A percentile compares a stretch with the other conserved stretches of the same genome.
Evolutionary conservation across 352 stramenopile genomes (phyloP).

Genomic region (Discostella stelligera): DNA sequence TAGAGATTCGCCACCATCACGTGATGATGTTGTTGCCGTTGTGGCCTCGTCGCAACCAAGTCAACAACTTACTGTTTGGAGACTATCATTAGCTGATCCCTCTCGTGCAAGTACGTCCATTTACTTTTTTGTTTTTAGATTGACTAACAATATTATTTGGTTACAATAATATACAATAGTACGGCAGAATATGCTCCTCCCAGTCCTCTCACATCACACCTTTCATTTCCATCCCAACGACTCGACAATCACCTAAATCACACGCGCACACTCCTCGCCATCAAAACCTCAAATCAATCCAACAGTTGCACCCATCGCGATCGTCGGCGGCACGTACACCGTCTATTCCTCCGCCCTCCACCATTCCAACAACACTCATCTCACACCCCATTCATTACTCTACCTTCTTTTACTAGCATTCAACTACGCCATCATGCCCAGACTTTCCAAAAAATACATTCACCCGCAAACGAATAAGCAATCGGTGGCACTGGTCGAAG

Average conservation of each 20-base stretch:
- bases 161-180: no score
- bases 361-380: slow-evolving; percentile 30
- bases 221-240: neutral
- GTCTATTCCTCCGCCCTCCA: slow-evolving; percentile 54
- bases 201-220: neutral
- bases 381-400: slow-evolving; percentile 52
- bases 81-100: slow-evolving; percentile 3
- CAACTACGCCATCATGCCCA: slow-evolving; percentile 63
- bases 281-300: neutral
- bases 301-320: slow-evolving; percentile 53
- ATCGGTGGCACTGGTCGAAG: slow-evolving; percentile 57
- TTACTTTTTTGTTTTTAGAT: neutral
- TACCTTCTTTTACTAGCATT: slow-evolving; percentile 65
- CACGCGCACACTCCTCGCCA: no score
- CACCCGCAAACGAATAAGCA: slow-evolving; percentile 50
- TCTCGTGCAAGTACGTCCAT: slow-evolving; percentile 35
- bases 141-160: neutral
- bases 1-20: neutral
- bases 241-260: neutral
- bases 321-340: slow-evolving; percentile 50
- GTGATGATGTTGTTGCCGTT: neutral
- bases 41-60: neutral
- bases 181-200: neutral
- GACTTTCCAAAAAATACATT: slow-evolving; percentile 57
- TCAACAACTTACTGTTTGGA: neutral